A percentile compares a stretch with the other conserved stretches of the same genome.
Conservation (phyloP, 164 flowering plant genomes). For the Protea cynaroides region DNA sequence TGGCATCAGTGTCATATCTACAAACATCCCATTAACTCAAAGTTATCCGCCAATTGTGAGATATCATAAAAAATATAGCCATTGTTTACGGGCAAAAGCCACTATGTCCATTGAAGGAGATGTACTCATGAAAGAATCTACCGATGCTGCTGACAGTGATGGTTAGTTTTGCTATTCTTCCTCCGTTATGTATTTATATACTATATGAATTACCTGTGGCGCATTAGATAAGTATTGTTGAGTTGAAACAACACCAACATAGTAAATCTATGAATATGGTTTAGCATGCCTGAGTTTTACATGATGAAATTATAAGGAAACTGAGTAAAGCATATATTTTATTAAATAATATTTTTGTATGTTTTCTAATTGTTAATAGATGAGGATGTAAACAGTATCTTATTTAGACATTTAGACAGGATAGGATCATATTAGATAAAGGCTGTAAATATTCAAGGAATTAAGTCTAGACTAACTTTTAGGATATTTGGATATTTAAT, state of each 20-base stretch:
- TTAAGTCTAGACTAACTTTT: no score
- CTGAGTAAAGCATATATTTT: no score
- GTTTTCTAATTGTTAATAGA: no score
- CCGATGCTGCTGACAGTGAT: slow-evolving; percentile 25
- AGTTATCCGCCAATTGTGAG: slow-evolving; percentile 8
- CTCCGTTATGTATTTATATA: background rate
- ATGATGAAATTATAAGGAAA: background rate
- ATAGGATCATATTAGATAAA: no score
- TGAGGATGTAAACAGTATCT: no score
- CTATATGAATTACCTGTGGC: background rate
- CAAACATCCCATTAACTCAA: slow-evolving; percentile 9
- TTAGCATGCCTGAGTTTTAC: background rate
- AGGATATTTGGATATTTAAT: no score
- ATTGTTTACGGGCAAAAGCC: slow-evolving; percentile 23
- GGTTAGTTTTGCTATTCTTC: slow-evolving; percentile 10
- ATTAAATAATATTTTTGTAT: no score
- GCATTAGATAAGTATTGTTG: background rate
- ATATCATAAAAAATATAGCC: slow-evolving; percentile 14
- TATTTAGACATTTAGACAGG: no score
- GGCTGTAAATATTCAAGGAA: no score
- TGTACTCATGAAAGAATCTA: slow-evolving; percentile 38
- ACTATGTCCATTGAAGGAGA: slow-evolving; percentile 40
- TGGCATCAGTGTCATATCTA: background rate
- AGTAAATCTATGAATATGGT: background rate
- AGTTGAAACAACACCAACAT: background rate